phyloP scores from a whole-genome alignment of 2,329 filamentous ascomycete genomes.

The Xylaria sp. region DNA sequence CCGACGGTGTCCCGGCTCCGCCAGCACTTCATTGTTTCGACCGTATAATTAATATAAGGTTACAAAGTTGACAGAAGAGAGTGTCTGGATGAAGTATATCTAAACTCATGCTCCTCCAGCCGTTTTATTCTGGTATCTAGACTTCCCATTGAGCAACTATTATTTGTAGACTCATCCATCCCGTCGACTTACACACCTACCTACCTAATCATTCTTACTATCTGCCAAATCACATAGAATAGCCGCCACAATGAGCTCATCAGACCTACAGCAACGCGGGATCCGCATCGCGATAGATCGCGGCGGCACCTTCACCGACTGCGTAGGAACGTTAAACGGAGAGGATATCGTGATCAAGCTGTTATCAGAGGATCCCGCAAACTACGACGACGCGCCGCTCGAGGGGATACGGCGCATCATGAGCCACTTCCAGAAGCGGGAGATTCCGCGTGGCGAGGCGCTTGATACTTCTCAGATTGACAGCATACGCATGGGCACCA shows the following conservation, averaged over 20 bases:
- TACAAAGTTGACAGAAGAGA: slow-evolving; percentile 1
- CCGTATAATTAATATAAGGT: background rate
- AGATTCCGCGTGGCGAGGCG: slow-evolving; percentile 82
- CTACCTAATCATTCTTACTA: background rate
- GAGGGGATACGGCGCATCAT: slow-evolving; percentile 91
- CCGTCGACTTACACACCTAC: background rate
- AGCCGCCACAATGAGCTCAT: slow-evolving; percentile 51
- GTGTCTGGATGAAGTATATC: background rate
- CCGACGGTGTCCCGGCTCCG: slow-evolving; percentile 29
- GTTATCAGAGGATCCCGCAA: slow-evolving; percentile 87
- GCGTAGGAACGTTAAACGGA: slow-evolving; percentile 81
- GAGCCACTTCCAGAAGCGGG: slow-evolving; percentile 76
- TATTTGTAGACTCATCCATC: background rate
- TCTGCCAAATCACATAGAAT: background rate
- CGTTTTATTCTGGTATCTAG: background rate
- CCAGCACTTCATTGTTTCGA: background rate
- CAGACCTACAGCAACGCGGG: slow-evolving; percentile 59
- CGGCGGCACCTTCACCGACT: slow-evolving; percentile 93
- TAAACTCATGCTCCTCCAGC: background rate
- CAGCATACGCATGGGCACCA: slow-evolving; percentile 95
- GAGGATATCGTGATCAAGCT: slow-evolving; percentile 88
- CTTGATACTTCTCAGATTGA: slow-evolving; percentile 87
- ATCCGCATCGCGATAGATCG: slow-evolving; percentile 82
- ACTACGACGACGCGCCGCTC: slow-evolving; percentile 90
- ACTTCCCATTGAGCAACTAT: background rate